Base-by-base conservation (phyloP, 371 early-diverging fungal genomes). In the Paraphysoderma sedebokerense region DNA sequence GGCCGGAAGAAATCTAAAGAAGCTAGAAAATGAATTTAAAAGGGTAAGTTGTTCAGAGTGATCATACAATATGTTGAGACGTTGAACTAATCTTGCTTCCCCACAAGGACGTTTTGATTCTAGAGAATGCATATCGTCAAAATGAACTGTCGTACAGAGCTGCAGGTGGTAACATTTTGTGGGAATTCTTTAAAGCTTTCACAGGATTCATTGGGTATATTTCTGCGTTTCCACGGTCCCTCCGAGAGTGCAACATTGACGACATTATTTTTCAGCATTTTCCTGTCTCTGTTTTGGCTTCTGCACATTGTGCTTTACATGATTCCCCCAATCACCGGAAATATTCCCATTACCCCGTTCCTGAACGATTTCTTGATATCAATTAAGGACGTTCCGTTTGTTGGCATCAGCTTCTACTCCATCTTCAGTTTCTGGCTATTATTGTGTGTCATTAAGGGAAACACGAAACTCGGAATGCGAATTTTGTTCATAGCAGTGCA, bases 371-470 rank as follows among this genome's bases (percentile, higher is more conserved):
- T 74, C 37, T 60, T 71, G 29, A 46, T 40, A 5, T 32, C 34
- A 11, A 57, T 65, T 19, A 48, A 39, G 27, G 33, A 35, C 22
- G 53, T 72, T 3, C 72, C 74, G 12, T 58, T 74, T 35, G 28
- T 74, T 24, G 74, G 74, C 28, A 70, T 62, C n/a, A 56, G 49
- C 3, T 55, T 74, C 20, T 74, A 74, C 49, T 65, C 66, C 1
- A 33, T 69, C 3, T 72, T 70, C 31, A 26, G 63, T 4, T 74
- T 74, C 52, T 74, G 68, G 47, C 55, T 74, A 28, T 55, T 71
- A 8, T 52, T 46, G 2, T 74, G 72, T 51, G 68, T 68, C n/a
- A 55, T 74, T 39, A 74, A 74, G 52, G 74, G 72, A 12, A 62
- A 48, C 38, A 48, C 58, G 2, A 64, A 68, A 46, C 28, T 74